These are phyloP conservation scores for Prunus padus DNA, from an alignment of 306 rosid genomes.

Conservation along the genomic window DNA sequence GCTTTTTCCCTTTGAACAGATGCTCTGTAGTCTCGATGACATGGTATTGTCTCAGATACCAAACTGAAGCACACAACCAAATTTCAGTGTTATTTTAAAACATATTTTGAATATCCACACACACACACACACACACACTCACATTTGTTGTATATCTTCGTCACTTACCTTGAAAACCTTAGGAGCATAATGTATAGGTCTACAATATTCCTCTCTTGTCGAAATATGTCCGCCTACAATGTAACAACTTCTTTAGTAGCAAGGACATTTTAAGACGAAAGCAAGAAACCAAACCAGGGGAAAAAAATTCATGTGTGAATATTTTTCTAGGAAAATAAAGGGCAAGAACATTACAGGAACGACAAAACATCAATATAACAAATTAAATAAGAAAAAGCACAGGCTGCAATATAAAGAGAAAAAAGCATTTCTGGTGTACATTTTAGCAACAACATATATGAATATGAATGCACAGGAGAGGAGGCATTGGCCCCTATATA, in stretches of 20 bases:
- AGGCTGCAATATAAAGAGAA: not conserved
- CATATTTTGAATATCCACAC: not conserved
- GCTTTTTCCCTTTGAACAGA: slow-evolving; percentile 55
- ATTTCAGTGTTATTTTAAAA: not conserved
- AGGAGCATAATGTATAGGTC: slow-evolving; percentile 93
- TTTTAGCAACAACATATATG: not conserved
- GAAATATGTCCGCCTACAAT: slow-evolving; percentile 91
- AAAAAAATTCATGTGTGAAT: not conserved
- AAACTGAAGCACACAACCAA: slow-evolving; percentile 48
- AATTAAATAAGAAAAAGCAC: not conserved
- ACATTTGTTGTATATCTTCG: not conserved
- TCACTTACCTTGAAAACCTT: slow-evolving; percentile 81
- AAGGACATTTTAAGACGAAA: slow-evolving; percentile 9
- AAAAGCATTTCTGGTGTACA: not conserved
- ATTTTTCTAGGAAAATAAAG: not conserved
- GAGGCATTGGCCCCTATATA: not conserved
- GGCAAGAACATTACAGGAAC: not conserved
- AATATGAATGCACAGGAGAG: not conserved
- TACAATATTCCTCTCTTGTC: slow-evolving; percentile 74
- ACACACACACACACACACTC: not conserved
- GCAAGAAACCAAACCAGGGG: slow-evolving; percentile 12
- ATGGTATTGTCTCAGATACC: slow-evolving; percentile 86
- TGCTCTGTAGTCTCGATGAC: slow-evolving; percentile 64
- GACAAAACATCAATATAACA: not conserved
- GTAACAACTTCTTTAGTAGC: slow-evolving; percentile 21